Percentiles rank a stretch among this genome's conserved stretches.
Evolutionary conservation across 495 filamentous ascomycete species (phyloP).

Genomic region (Lindgomyces ingoldianus): DNA sequence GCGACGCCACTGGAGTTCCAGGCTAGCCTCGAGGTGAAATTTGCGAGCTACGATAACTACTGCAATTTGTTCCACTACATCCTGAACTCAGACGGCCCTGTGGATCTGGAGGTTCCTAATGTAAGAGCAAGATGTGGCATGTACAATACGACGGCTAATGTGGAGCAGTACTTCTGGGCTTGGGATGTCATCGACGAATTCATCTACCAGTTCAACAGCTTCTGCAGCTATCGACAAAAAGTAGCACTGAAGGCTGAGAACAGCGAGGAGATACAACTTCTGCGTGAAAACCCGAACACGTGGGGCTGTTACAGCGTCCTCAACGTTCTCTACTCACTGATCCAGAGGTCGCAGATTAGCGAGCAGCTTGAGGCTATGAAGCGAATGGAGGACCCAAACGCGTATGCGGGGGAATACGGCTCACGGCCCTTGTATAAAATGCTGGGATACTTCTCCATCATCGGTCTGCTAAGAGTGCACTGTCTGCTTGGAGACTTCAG

Average conservation of each 20-base stretch:
- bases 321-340: constrained; percentile 98
- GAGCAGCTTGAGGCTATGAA: constrained; percentile 95
- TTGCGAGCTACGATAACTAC: constrained; percentile 98
- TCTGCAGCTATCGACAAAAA: constrained; percentile 91
- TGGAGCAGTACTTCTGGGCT: constrained; percentile 89
- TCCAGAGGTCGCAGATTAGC: constrained; percentile 94
- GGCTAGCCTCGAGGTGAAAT: constrained; percentile 91
- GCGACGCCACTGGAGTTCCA: constrained; percentile 94
- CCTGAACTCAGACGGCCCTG: constrained; percentile 95
- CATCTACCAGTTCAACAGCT: constrained; percentile 99
- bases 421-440: constrained; percentile 91
- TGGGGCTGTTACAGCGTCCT: constrained; percentile 99
- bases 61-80: constrained; percentile 99
- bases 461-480: constrained; percentile 94
- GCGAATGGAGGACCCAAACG: constrained; percentile 80
- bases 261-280: constrained; percentile 83
- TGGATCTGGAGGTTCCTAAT: constrained; percentile 93
- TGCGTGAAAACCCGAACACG: constrained; percentile 95
- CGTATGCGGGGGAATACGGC: constrained; percentile 91
- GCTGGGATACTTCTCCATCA: constrained; percentile 98
- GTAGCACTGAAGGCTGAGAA: constrained; percentile 82
- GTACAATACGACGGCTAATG: neutral
- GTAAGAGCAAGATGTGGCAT: constrained; percentile 49
- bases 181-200: constrained; percentile 99
- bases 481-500: constrained; percentile 96